Evolutionary conservation across 495 filamentous ascomycete species (phyloP), one percentile per base, ranked within the genome.

Genomic region (Neurospora sp.): DNA sequence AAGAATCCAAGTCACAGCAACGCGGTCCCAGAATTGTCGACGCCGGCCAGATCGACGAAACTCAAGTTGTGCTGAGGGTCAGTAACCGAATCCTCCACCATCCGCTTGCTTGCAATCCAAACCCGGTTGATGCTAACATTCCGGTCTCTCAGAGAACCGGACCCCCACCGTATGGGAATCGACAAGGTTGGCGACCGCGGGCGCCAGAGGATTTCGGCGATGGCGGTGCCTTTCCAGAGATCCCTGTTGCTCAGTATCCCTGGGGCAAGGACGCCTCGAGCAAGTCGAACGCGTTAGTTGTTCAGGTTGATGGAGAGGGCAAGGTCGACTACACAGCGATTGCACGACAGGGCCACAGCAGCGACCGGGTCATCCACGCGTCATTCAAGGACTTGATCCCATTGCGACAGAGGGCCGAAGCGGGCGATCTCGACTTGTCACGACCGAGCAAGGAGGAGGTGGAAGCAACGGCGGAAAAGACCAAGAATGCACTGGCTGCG

Each of bases 351-450:
- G 96, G 96, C 40, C 96, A 98, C 79, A 86, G 85, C 79, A 91
- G 92, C 40, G 89, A 91, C 73, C 87, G 93, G 40, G 92, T 97
- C 73, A 89, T 99, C 14, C 96, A 99, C 82, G 89, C 96, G 37
- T 94, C 91, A 31, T 99, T 99, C 85, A 97, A 96, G 81, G 96
- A 98, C 81, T 85, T 99, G 70, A 99, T 99, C 46, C 96, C 96
- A 35, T 86, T 98, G 48, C 89, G 96, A 14, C 94, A 98, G 81
- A 90, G 94, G 73, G 96, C 96, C 73, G 93, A 98, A 84, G 92
- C 93, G 70, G 96, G 96, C 48, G 94, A 98, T 77, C 88, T 99
- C 42, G 92, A 92, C n/a, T 85, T 99, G 27, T 92, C 94, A 69
- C 85, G 94, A 39, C 96, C 96, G 5, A 93, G 88, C 70, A 87